Percentiles rank a stretch among this genome's conserved stretches.
phyloP scores from a whole-genome alignment of 257 asterid species.

The Nicotiana noctiflora region DNA sequence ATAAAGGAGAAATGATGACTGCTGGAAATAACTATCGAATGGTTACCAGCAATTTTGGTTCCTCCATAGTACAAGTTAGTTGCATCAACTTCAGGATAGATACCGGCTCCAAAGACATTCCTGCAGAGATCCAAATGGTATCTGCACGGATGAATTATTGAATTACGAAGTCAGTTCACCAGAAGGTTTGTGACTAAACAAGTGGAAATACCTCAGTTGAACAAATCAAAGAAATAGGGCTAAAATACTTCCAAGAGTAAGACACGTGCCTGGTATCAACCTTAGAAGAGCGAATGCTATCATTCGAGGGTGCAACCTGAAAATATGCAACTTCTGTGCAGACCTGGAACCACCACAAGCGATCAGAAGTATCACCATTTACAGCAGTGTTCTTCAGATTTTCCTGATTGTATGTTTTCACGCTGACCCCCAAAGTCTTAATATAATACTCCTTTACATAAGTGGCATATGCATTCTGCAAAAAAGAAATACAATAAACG shows the following conservation, averaged over 20 bases:
- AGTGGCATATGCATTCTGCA: slow-evolving; percentile 85
- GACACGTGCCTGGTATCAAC: slow-evolving; percentile 60
- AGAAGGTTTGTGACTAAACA: background rate
- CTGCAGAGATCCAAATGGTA: slow-evolving; percentile 94
- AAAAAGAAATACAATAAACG: slow-evolving; percentile 10
- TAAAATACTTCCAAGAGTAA: background rate
- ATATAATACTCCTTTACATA: slow-evolving; percentile 60
- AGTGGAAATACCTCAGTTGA: background rate
- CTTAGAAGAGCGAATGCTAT: slow-evolving; percentile 80
- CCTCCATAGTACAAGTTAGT: slow-evolving; percentile 95
- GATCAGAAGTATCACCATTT: slow-evolving; percentile 39
- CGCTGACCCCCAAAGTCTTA: slow-evolving; percentile 38
- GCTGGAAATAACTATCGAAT: slow-evolving; percentile 1
- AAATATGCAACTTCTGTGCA: slow-evolving; percentile 97
- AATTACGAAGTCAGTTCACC: slow-evolving; percentile 8
- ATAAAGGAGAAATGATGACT: background rate
- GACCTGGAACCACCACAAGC: slow-evolving; percentile 99
- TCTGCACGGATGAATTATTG: slow-evolving; percentile 35
- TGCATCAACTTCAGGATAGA: slow-evolving; percentile 71
- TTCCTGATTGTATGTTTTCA: slow-evolving; percentile 67
- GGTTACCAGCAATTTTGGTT: slow-evolving; percentile 69
- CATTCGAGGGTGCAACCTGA: slow-evolving; percentile 93
- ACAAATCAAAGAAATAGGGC: background rate
- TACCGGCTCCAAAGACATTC: slow-evolving; percentile 69
- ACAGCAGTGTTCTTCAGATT: slow-evolving; percentile 49